Percentiles rank a stretch among this genome's conserved stretches.
Conservation (phyloP, 495 filamentous ascomycete genomes). For the Hypoxylon fragiforme region DNA sequence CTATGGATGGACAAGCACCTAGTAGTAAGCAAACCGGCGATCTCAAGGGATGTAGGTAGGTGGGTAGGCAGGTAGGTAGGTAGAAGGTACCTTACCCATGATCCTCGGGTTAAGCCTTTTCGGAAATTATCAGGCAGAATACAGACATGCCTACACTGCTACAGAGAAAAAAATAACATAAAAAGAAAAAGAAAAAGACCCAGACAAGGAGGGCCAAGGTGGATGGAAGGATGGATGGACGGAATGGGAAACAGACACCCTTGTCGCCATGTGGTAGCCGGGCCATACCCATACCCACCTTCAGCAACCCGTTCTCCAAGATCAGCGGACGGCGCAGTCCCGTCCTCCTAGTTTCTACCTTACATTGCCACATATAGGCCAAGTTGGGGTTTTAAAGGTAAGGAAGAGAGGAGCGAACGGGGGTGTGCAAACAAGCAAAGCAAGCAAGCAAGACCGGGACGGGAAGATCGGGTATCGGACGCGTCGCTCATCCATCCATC, state of each 20-base stretch:
- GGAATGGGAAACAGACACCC: slow-evolving; percentile 19
- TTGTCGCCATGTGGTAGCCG: slow-evolving; percentile 35
- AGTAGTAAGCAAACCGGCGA: too few species aligned
- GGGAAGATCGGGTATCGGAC: slow-evolving; percentile 33
- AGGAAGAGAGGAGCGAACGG: too few species aligned
- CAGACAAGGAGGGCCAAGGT: too few species aligned
- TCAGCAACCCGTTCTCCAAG: slow-evolving; percentile 3
- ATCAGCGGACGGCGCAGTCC: slow-evolving; percentile 33
- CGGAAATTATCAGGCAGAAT: slow-evolving; percentile 37
- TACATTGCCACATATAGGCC: too few species aligned
- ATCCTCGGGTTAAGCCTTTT: slow-evolving; percentile 26
- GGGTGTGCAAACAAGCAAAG: too few species aligned
- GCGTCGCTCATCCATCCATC: not conserved
- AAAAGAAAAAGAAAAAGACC: too few species aligned
- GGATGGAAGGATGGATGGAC: not conserved
- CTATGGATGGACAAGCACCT: slow-evolving; percentile 7
- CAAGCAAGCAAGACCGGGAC: slow-evolving; percentile 19
- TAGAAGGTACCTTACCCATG: slow-evolving; percentile 11
- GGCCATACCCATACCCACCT: slow-evolving; percentile 7
- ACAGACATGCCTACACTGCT: slow-evolving; percentile 4
- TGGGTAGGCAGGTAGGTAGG: too few species aligned
- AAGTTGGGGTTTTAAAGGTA: too few species aligned
- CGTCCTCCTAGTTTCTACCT: slow-evolving; percentile 30
- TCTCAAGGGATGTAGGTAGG: too few species aligned
- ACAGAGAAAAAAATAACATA: not conserved